A percentile compares a stretch with the other conserved stretches of the same genome.
phyloP scores from a whole-genome alignment of 176 grass and related monocot genomes.

The Panicum miliaceum region DNA sequence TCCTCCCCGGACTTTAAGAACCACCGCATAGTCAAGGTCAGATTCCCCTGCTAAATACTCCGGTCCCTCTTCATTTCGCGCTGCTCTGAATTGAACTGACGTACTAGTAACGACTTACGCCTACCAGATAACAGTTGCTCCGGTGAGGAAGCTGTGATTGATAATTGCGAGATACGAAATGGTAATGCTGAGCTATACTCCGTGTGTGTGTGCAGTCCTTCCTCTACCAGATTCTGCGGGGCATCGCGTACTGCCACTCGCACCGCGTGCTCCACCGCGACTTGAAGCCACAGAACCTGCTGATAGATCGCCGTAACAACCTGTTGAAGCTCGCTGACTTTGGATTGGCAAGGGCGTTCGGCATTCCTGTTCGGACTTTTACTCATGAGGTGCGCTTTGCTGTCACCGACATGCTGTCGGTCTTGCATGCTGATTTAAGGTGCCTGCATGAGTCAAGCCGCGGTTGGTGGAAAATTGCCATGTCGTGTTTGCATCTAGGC shows the following conservation, averaged over 20 bases:
- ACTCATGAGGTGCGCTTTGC: constrained; percentile 68
- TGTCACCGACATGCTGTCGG: not conserved
- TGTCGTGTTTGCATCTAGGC: not conserved
- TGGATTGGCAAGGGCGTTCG: constrained; percentile 88
- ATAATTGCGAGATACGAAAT: not conserved
- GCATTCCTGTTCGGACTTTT: constrained; percentile 83
- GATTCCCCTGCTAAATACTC: not conserved
- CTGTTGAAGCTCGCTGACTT: constrained; percentile 93
- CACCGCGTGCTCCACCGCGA: constrained; percentile 91
- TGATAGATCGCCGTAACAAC: constrained; percentile 80
- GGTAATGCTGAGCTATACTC: constrained; percentile 17
- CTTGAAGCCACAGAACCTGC: constrained; percentile 94
- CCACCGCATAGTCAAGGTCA: constrained; percentile 73
- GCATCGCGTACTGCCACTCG: constrained; percentile 93
- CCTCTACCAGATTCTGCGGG: constrained; percentile 86
- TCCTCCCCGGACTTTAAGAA: constrained; percentile 82
- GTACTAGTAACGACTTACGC: not conserved
- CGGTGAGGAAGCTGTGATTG: not conserved
- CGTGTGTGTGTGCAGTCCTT: constrained; percentile 42
- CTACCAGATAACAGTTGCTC: not conserved
- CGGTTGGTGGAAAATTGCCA: not conserved
- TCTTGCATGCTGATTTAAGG: not conserved
- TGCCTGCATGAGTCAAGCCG: not conserved
- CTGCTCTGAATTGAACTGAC: not conserved
- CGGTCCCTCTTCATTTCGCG: no score